phyloP scores from a whole-genome alignment of 345 rosid species.

The Jatropha curcas region DNA sequence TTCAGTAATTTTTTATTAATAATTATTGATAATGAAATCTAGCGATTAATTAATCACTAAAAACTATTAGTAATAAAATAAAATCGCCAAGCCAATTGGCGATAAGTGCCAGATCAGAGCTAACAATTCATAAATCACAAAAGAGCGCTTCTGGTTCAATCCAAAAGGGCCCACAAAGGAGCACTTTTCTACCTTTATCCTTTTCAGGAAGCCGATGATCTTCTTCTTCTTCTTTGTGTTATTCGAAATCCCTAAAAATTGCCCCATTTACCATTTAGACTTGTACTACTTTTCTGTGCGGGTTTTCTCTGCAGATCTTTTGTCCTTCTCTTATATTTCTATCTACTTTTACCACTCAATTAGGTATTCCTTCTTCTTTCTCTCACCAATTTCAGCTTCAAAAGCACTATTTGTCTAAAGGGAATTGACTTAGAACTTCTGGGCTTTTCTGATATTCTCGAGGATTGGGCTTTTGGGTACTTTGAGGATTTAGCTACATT shows the following conservation, averaged over 20 bases:
- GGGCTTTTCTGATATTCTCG: slow-evolving; percentile 4
- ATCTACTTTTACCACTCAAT: neutral
- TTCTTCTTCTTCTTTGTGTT: slow-evolving; percentile 11
- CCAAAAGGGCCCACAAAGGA: neutral
- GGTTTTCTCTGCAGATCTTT: neutral
- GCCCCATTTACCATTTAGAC: neutral
- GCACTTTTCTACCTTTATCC: slow-evolving; percentile 18
- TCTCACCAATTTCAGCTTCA: neutral
- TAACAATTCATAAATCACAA: neutral
- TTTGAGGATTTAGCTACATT: neutral
- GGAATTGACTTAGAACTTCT: neutral
- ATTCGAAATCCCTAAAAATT: neutral
- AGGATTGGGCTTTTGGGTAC: neutral
- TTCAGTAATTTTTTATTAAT: neutral
- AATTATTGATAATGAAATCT: neutral
- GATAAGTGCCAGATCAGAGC: slow-evolving; percentile 7
- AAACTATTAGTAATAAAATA: neutral
- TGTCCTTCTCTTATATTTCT: neutral
- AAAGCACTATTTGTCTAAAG: neutral
- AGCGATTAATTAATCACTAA: neutral
- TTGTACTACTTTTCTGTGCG: neutral
- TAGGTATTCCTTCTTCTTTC: neutral
- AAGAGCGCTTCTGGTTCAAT: slow-evolving; percentile 8
- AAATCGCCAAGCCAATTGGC: neutral
- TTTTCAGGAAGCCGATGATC: neutral